Percentiles rank a stretch among this genome's conserved stretches.
Evolutionary conservation across 345 rosid genomes (phyloP).

Genomic region (Combretum micranthum): DNA sequence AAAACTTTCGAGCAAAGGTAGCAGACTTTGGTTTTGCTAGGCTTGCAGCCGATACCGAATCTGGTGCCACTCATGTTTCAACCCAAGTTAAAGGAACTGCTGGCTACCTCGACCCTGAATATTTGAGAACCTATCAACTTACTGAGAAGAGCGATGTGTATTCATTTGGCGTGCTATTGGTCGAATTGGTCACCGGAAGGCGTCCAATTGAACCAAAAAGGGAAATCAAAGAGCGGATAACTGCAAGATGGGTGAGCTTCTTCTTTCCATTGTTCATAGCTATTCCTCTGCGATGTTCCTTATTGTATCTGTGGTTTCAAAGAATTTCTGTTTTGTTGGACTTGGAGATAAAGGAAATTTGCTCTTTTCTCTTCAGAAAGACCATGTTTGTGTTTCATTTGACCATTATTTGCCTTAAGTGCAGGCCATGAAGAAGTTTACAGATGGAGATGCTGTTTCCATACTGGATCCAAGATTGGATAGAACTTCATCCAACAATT

Average conservation of each 20-base stretch:
- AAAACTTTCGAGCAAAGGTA: conserved; percentile 83
- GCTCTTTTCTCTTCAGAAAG: too few species aligned
- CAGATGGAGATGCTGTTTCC: conserved; percentile 49
- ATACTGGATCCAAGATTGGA: conserved; percentile 69
- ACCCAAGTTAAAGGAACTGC: conserved; percentile 99
- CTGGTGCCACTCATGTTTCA: conserved; percentile 86
- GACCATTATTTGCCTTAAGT: conserved; percentile 10
- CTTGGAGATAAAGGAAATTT: neutral
- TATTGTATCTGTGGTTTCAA: neutral
- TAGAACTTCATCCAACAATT: conserved; percentile 30
- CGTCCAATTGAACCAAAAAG: conserved; percentile 80
- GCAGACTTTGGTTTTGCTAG: conserved; percentile 93
- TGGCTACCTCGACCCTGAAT: conserved; percentile 91
- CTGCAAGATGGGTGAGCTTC: conserved; percentile 67
- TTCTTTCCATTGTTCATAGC: conserved; percentile 3
- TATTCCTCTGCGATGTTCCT: neutral
- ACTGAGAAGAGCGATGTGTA: conserved; percentile 94
- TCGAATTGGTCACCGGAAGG: conserved; percentile 71
- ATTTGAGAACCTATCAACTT: conserved; percentile 76
- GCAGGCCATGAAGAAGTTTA: conserved; percentile 79
- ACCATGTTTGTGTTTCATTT: too few species aligned
- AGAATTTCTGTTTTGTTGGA: neutral
- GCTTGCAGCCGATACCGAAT: conserved; percentile 62
- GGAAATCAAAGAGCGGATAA: conserved; percentile 66
- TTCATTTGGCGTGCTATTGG: conserved; percentile 83